Conservation (phyloP, 2,329 filamentous ascomycete species). For the Venturia carpophila region DNA sequence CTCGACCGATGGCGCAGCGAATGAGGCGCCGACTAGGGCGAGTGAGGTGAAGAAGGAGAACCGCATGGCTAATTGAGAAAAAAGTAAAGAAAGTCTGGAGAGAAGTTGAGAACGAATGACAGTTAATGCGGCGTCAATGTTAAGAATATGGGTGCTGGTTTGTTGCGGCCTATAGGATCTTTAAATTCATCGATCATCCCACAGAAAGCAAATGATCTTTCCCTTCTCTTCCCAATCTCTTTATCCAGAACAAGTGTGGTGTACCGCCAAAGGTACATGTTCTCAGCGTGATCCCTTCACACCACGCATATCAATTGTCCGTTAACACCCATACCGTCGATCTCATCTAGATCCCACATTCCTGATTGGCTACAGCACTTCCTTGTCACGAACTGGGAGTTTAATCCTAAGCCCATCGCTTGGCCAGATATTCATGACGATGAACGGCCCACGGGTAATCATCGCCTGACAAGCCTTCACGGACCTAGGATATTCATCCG, state of each 20-base stretch:
- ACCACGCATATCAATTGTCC: not conserved
- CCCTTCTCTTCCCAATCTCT: not conserved
- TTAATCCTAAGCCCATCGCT: not conserved
- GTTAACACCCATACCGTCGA: not conserved
- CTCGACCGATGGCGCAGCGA: slow-evolving; percentile 6
- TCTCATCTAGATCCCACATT: not conserved
- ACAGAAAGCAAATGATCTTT: not conserved
- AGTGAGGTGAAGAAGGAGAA: slow-evolving; percentile 10
- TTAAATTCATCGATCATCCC: not conserved
- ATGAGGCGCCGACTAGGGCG: not conserved
- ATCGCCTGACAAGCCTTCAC: not conserved
- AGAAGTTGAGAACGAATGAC: too few relatives aligned
- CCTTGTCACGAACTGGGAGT: not conserved
- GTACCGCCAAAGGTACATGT: not conserved
- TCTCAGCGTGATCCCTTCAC: slow-evolving; percentile 1
- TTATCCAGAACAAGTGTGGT: not conserved
- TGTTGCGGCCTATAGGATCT: not conserved
- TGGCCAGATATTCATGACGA: not conserved
- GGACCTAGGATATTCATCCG: not conserved
- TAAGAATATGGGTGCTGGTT: too few relatives aligned
- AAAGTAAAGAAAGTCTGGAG: too few relatives aligned
- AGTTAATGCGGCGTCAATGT: too few relatives aligned
- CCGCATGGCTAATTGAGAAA: not conserved
- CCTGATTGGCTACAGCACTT: not conserved
- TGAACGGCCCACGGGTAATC: not conserved